Evolutionary conservation across 192 early-diverging fungal species (phyloP), one percentile per base, ranked within the genome.

Genomic region (Linnemannia hyalina): DNA sequence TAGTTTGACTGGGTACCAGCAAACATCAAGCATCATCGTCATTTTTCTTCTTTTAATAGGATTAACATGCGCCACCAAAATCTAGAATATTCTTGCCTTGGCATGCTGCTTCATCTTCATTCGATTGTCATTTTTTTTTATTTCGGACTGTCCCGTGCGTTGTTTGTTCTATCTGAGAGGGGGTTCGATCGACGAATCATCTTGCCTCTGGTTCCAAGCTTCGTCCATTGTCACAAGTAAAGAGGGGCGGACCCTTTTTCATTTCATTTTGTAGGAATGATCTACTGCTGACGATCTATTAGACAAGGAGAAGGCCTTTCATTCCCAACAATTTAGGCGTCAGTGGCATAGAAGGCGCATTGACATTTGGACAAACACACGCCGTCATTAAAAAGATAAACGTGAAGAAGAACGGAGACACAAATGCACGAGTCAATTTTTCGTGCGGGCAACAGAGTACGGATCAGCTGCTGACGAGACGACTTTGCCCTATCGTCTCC

Each of bases 41-140:
- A 65, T 35, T 15, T 65, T 46, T 46, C n/a, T 2, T 46, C 13
- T 65, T 65, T 35, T 65, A 65, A 29, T 2, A 26, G 6, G n/a
- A 57, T 26, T 57, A 23, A 57, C 55, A 57, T 57, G 55, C 60
- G 60, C 60, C 60, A 65, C 60, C 60, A 65, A 65, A 65, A 52
- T 52, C 49, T 52, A 18, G 18, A 52, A 52, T 18, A 6, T 52
- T 52, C 49, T 52, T 52, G 16, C 5, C 29, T 65, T 65, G 55
- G 55, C 55, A 60, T 9, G n/a, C 0, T 15, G 6, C 29, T 65
- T 32, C 32, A 2, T 52, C 47, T 18, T 18, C 47, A 18, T 18
- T 63, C 3, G 60, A 26, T 29, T 35, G 35, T 35, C 35, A 0
- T 42, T 42, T 4, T 42, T 9, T 52, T 15, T 20, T 55, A 8